Evolutionary conservation across 306 rosid genomes (phyloP).

Genomic region (Argentina anserina): DNA sequence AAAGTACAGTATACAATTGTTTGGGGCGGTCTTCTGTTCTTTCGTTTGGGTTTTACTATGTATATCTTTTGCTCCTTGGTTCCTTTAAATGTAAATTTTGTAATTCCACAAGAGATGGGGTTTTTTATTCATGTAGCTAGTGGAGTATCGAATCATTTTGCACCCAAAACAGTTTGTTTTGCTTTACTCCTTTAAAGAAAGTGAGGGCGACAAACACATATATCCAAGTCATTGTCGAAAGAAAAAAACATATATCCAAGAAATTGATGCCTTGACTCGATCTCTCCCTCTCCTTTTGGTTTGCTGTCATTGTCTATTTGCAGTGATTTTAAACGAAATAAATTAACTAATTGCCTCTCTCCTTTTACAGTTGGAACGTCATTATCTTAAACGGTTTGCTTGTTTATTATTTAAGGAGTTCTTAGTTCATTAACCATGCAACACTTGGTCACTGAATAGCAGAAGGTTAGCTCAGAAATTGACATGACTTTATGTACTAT

Average conservation of each 20-base stretch:
- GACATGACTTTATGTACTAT: neutral
- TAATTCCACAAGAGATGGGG: neutral
- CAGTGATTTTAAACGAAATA: neutral
- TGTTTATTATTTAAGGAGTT: neutral
- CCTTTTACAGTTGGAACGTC: neutral
- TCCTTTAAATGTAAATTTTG: neutral
- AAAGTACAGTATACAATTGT: no score
- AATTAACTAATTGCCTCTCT: neutral
- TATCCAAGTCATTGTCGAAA: neutral
- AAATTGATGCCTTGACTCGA: neutral
- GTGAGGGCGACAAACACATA: slow-evolving; percentile 3
- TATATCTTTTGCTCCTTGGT: no score
- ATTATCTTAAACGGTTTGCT: neutral
- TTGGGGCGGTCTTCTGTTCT: no score
- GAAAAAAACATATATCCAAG: slow-evolving; percentile 3
- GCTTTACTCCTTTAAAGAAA: neutral
- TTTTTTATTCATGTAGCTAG: neutral
- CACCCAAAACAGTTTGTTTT: neutral
- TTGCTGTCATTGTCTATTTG: neutral
- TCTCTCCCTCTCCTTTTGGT: no score
- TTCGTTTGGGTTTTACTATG: neutral
- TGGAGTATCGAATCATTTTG: neutral
- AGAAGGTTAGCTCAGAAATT: neutral
- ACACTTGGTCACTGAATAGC: neutral
- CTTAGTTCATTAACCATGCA: neutral